These are phyloP conservation scores for Hypoxylon sp. DNA, from an alignment of 2,329 filamentous ascomycete species.

Conservation along the genomic window DNA sequence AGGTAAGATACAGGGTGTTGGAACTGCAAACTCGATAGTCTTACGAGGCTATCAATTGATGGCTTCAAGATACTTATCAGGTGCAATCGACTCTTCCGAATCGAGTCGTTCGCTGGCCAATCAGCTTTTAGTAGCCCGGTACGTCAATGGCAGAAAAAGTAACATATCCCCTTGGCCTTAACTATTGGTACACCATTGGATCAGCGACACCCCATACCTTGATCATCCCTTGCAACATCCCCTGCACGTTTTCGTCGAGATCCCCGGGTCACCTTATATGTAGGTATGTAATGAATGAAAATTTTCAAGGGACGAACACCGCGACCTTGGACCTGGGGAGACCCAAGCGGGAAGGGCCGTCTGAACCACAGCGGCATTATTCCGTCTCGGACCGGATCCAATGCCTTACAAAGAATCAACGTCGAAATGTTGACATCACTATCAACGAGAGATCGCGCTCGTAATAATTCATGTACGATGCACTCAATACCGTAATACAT, in stretches of 20 bases:
- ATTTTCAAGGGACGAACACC: slow-evolving; percentile 19
- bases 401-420: slow-evolving; percentile 13
- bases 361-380: slow-evolving; percentile 12
- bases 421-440: slow-evolving; percentile 8
- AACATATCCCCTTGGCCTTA: slow-evolving; percentile 10
- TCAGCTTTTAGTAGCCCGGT: slow-evolving; percentile 16
- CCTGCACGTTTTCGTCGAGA: slow-evolving; percentile 24
- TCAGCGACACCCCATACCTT: slow-evolving; percentile 30
- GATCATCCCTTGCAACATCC: slow-evolving; percentile 24
- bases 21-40: slow-evolving; percentile 11
- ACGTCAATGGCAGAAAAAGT: slow-evolving; percentile 29
- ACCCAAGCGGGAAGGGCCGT: slow-evolving; percentile 37
- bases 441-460: background rate
- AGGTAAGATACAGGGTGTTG: slow-evolving; percentile 13
- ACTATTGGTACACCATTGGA: slow-evolving; percentile 23
- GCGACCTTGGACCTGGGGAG: slow-evolving; percentile 27
- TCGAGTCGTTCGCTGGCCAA: slow-evolving; percentile 40
- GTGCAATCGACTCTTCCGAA: slow-evolving; percentile 18
- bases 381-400: slow-evolving; percentile 2
- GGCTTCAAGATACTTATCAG: slow-evolving; percentile 7
- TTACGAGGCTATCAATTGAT: slow-evolving; percentile 11
- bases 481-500: slow-evolving; percentile 6
- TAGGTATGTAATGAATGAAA: background rate
- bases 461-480: background rate
- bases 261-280: slow-evolving; percentile 25